Percentiles rank a stretch among this genome's conserved stretches.
These are phyloP conservation scores for Priceomyces haplophilus DNA, from an alignment of 805 yeast species.

Conservation along the genomic window DNA sequence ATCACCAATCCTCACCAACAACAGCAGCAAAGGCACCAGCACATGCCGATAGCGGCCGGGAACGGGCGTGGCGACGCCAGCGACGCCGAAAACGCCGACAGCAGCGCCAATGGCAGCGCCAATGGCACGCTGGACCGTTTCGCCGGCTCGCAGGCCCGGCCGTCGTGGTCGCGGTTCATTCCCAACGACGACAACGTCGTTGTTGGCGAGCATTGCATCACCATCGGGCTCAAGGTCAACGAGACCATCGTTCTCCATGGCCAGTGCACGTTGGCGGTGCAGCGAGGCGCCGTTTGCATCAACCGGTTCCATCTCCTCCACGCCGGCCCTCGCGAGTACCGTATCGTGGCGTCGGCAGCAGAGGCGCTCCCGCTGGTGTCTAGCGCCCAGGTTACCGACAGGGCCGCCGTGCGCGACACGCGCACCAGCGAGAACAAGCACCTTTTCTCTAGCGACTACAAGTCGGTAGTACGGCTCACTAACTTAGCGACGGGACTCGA, in stretches of 20 bases:
- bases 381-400: slow-evolving; percentile 37
- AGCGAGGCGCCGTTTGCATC: slow-evolving; percentile 45
- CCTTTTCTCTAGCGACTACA: slow-evolving; percentile 36
- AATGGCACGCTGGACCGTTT: too few relatives aligned
- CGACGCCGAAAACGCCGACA: too few relatives aligned
- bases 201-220: slow-evolving; percentile 26
- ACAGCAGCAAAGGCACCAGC: too few relatives aligned
- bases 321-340: slow-evolving; percentile 18
- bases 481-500: slow-evolving; percentile 45
- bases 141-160: too few relatives aligned
- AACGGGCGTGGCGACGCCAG: too few relatives aligned
- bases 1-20: slow-evolving; percentile 34
- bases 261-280: slow-evolving; percentile 40
- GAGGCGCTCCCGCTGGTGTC: slow-evolving; percentile 44
- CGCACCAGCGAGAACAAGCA: slow-evolving; percentile 34
- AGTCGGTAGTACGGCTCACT: slow-evolving; percentile 39
- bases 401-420: slow-evolving; percentile 21
- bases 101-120: too few relatives aligned
- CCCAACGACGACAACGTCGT: slow-evolving; percentile 38
- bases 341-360: slow-evolving; percentile 29
- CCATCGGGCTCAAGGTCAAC: slow-evolving; percentile 40
- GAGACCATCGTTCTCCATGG: slow-evolving; percentile 49
- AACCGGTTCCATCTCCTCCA: slow-evolving; percentile 34
- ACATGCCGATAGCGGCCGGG: too few relatives aligned
- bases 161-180: slow-evolving; percentile 39